Base-by-base conservation (phyloP, 169 alveolate genomes). In the Babesia divergens region DNA sequence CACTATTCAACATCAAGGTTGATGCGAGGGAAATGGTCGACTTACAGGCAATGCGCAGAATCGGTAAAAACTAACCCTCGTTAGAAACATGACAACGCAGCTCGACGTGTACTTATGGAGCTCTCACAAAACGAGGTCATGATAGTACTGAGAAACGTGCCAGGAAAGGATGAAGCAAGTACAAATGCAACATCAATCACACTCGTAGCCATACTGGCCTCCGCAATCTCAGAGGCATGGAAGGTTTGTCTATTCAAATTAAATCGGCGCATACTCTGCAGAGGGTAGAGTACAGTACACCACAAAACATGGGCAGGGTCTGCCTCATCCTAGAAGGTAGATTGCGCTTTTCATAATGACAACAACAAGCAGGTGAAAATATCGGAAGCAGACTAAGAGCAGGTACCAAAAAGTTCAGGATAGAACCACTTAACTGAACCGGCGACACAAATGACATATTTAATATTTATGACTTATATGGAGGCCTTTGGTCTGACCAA, bases 221-320 rank as follows among this genome's bases (percentile, higher is more conserved):
- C 95, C 14, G 94, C 95, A 5, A 62, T 91, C 50, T 90, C 92
- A 38, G 95, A 91, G 38, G 95, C 95, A 13, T 91, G 94, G 94
- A 91, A 91, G 83, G 88, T 80, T 20, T 4, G 46, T 13, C n/a
- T 47, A 31, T 22, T 28, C 5, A 16, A 0, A 11, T 44, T 5
- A 18, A 16, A 13, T 7, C 50, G 2, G 32, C 14, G 13, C 55
- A 51, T 20, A 9, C 4, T 2, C 34, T 43, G 34, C 60, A 80
- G 76, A 84, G 93, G 62, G 94, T 91, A 55, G 95, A 91, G 35
- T 64, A 82, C 7, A 81, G 81, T 0, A 83, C 86, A 35, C 95
- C 95, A 4, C 86, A 89, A 32, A 84, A 88, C 49, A 74, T 91
- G 59, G 95, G 95, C 29, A 77, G 95, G 34, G 91, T 86, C 28